These are phyloP conservation scores for Nepenthes alata DNA, from an alignment of 179 eudicot genomes.

Conservation along the genomic window DNA sequence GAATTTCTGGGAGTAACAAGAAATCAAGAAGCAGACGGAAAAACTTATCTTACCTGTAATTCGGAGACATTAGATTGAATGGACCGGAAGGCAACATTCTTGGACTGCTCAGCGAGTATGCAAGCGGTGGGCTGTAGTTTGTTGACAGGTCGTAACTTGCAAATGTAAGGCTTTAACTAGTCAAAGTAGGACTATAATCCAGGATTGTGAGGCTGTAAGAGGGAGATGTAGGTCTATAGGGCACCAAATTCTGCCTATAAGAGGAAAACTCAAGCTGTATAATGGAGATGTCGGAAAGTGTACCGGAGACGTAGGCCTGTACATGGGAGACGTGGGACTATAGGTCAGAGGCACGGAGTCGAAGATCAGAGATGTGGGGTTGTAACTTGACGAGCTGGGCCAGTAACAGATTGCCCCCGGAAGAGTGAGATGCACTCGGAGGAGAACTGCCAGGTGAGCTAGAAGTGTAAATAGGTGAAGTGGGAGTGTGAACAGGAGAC, in stretches of 20 bases:
- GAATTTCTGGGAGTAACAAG: too few species aligned
- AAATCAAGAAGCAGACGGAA: too few species aligned
- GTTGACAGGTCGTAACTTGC: slow-evolving; percentile 79
- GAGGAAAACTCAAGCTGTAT: neutral
- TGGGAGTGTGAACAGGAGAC: slow-evolving; percentile 75
- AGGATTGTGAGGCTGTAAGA: neutral
- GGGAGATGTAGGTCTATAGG: slow-evolving; percentile 1
- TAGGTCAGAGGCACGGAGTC: neutral
- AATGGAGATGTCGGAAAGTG: neutral
- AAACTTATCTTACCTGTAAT: slow-evolving; percentile 24
- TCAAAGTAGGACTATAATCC: neutral
- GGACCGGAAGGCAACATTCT: slow-evolving; percentile 36
- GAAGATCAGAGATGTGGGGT: neutral
- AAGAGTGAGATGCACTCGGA: slow-evolving; percentile 73
- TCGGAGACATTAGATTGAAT: slow-evolving; percentile 39
- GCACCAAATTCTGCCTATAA: too few species aligned
- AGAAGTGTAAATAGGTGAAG: slow-evolving; percentile 75
- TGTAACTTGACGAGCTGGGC: neutral
- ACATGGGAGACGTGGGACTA: neutral
- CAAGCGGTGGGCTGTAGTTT: slow-evolving; percentile 61
- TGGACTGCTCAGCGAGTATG: slow-evolving; percentile 45
- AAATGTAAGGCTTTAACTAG: slow-evolving; percentile 45
- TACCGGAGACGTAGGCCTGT: neutral
- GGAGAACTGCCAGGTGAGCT: slow-evolving; percentile 84
- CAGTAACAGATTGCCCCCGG: slow-evolving; percentile 70